Percentiles rank a stretch among this genome's conserved stretches.
Conservation (phyloP, 2,329 filamentous ascomycete species). For the Diaporthe citri region DNA sequence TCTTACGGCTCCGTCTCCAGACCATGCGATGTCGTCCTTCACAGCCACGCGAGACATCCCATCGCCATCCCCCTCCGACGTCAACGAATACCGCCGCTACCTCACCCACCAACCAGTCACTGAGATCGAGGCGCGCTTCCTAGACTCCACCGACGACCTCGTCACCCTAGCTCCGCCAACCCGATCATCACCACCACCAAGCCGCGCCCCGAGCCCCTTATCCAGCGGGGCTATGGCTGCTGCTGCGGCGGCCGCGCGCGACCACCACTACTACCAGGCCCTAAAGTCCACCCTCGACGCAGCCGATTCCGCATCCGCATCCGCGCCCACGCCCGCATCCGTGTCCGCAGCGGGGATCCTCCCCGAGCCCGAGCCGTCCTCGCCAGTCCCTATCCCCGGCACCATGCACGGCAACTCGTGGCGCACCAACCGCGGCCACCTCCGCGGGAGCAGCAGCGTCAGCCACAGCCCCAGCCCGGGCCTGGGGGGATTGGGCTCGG, state of each 20-base stretch:
- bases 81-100: conserved; percentile 64
- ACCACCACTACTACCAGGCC: conserved; percentile 29
- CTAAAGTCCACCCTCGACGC: not conserved
- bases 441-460: conserved; percentile 32
- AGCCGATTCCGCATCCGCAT: not conserved
- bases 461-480: conserved; percentile 23
- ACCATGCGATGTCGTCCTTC: conserved; percentile 71
- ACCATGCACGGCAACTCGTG: conserved; percentile 39
- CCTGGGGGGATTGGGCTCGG: not conserved
- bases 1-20: conserved; percentile 50
- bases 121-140: conserved; percentile 70
- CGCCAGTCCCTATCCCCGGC: conserved; percentile 29
- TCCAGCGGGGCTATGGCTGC: not conserved
- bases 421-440: conserved; percentile 32
- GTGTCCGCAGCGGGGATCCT: not conserved
- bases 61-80: conserved; percentile 59
- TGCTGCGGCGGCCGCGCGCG: not conserved
- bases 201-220: conserved; percentile 34
- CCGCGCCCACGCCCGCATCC: not conserved
- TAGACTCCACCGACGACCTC: conserved; percentile 68
- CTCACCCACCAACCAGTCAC: conserved; percentile 67
- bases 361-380: not conserved
- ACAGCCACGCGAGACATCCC: conserved; percentile 63
- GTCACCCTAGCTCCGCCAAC: conserved; percentile 53
- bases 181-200: conserved; percentile 1